Percentiles rank a stretch among this genome's conserved stretches.
These are phyloP conservation scores for Rhynchospora pubera DNA, from an alignment of 176 grass and related monocot species.

Conservation along the genomic window DNA sequence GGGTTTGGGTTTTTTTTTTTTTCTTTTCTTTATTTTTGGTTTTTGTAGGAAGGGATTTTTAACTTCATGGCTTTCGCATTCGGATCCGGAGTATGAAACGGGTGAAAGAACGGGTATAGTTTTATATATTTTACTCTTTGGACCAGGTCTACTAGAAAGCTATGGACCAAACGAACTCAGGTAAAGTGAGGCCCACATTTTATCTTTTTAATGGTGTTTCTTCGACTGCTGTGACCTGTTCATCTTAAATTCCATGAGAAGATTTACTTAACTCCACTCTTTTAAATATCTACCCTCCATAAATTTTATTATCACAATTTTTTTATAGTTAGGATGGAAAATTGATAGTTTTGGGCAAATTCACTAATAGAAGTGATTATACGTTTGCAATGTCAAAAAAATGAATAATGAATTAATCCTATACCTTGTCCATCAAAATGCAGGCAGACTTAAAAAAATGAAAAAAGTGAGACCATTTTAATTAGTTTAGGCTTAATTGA, in stretches of 20 bases:
- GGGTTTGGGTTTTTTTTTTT: slow-evolving; percentile 22
- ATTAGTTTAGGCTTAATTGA: background rate
- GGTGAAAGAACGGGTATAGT: background rate
- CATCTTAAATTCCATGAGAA: background rate
- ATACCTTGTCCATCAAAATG: no score
- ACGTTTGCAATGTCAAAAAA: background rate
- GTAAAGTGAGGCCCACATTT: background rate
- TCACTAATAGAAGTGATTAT: background rate
- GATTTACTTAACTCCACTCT: background rate
- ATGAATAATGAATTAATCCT: no score
- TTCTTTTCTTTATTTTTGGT: background rate
- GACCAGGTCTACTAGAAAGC: background rate
- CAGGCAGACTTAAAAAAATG: background rate
- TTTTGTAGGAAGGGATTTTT: background rate
- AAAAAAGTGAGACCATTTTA: background rate
- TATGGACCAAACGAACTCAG: background rate
- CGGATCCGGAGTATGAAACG: background rate
- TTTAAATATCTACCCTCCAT: background rate
- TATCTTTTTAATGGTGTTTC: background rate
- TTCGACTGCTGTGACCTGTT: background rate
- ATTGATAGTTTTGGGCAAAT: background rate
- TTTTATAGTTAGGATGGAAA: background rate
- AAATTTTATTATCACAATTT: background rate
- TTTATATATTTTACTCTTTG: background rate
- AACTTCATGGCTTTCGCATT: background rate